These are phyloP conservation scores for Rosa lucieae DNA, from an alignment of 306 rosid genomes.

Conservation along the genomic window DNA sequence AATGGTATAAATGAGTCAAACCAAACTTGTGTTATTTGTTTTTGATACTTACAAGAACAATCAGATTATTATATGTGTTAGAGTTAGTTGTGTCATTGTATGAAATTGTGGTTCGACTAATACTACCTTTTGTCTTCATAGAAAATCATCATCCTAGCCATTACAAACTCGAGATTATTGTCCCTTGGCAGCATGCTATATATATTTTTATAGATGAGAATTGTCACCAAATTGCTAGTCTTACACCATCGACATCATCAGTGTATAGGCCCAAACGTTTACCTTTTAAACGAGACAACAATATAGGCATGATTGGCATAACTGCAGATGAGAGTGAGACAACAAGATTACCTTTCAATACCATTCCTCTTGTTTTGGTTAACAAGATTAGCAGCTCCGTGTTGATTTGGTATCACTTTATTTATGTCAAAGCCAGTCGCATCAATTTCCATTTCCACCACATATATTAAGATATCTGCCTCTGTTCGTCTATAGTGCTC, in stretches of 20 bases:
- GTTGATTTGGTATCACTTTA: not conserved
- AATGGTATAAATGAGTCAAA: no score
- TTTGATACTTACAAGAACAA: not conserved
- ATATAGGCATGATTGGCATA: not conserved
- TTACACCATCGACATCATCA: not conserved
- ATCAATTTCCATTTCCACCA: slow-evolving; percentile 1
- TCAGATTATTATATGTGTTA: not conserved
- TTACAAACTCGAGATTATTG: not conserved
- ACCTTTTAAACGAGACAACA: not conserved
- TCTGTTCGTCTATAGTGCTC: not conserved
- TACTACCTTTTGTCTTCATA: not conserved
- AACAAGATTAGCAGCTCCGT: not conserved
- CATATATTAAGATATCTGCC: not conserved
- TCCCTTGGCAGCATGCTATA: not conserved
- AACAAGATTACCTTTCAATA: not conserved
- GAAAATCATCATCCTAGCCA: not conserved
- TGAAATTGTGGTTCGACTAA: not conserved
- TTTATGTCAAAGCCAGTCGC: not conserved
- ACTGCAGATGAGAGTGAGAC: not conserved
- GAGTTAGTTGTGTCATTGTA: not conserved
- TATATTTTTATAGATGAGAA: not conserved
- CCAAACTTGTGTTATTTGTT: no score
- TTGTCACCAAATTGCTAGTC: not conserved
- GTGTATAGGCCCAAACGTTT: not conserved
- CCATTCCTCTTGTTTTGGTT: not conserved